A percentile compares a stretch with the other conserved stretches of the same genome.
These are phyloP conservation scores for Wickerhamomyces sp. DNA, from an alignment of 1,139 yeast species.

Conservation along the genomic window DNA sequence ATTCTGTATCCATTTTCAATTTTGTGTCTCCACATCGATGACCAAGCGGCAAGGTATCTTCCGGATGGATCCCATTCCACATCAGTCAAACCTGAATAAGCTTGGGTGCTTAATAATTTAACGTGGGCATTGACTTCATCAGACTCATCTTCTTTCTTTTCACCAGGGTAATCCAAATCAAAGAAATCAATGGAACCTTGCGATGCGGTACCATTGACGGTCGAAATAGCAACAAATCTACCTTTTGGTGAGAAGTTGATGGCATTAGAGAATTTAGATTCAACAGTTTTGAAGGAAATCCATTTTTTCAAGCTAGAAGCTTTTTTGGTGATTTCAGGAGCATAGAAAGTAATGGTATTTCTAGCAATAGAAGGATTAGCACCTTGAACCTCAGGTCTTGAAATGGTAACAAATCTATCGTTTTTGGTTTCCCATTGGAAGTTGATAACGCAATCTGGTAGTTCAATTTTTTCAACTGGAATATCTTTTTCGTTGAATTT, in stretches of 20 bases:
- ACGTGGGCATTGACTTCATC: conserved; percentile 23
- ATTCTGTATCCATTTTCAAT: conserved; percentile 89
- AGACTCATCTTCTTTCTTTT: conserved; percentile 30
- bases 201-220: conserved; percentile 54
- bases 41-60: conserved; percentile 82
- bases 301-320: conserved; percentile 43
- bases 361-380: conserved; percentile 67
- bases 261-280: conserved; percentile 66
- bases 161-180: conserved; percentile 83
- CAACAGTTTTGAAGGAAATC: conserved; percentile 51
- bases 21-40: conserved; percentile 80
- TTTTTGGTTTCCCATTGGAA: conserved; percentile 97
- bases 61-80: conserved; percentile 96
- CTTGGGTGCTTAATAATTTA: conserved; percentile 20
- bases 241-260: conserved; percentile 93
- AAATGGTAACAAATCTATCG: conserved; percentile 78
- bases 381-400: conserved; percentile 54
- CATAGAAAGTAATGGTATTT: conserved; percentile 75
- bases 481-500: conserved; percentile 82
- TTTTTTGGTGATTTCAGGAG: conserved; percentile 54
- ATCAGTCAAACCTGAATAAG: conserved; percentile 77
- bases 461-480: conserved; percentile 92
- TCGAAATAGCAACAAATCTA: conserved; percentile 72
- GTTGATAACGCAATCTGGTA: conserved; percentile 82
- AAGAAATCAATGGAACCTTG: conserved; percentile 76